Evolutionary conservation across 2,329 filamentous ascomycete genomes (phyloP), one percentile per base, ranked within the genome.

Genomic region (Phaeosphaeria sp.): DNA sequence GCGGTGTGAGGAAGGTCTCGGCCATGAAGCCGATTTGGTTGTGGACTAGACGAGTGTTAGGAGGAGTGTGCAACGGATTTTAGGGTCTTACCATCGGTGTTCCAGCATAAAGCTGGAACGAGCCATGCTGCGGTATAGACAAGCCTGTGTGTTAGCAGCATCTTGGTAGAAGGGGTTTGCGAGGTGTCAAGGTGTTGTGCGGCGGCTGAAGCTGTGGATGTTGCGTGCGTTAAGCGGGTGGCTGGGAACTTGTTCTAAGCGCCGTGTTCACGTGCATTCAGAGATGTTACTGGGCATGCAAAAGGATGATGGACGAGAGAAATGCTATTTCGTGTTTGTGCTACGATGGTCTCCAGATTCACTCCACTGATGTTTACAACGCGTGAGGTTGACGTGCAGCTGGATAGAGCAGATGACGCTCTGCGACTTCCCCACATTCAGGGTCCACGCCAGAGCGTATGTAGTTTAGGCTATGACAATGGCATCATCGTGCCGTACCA

Each of bases 1-100:
- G 55, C 2, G 73, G 64, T 1, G 63, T 68, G 39, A 79, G 68
- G 55, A 78, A 76, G 6, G 67, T 65, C 52, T 78, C 77, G 33
- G 76, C 76, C 64, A 75, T 72, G 66, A 76, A 77, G 46, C 75
- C 77, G 48, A 79, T 77, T 49, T 79, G 77, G 46, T 79, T 77
- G 58, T 79, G 77, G 3, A 79, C 76, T 74, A 50, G 33, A 18
- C 3, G 17, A 3, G 21, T 36, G 47, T 72, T 44, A 69, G 59
- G 27, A 23, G 21, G 2, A 36, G 3, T 23, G 3, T 17, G 46
- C 6, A 15, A 22, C 11, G 11, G 13, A 1, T 20, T 46, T 20
- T 21, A 11, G 9, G 41, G 36, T n/a, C 41, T 21, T 23, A 75
- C 74, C 74, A 65, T 77, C 74, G 30, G 67, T 70, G 50, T 72